These are phyloP conservation scores for Lavandula angustifolia DNA, from an alignment of 257 asterid genomes.

Conservation along the genomic window DNA sequence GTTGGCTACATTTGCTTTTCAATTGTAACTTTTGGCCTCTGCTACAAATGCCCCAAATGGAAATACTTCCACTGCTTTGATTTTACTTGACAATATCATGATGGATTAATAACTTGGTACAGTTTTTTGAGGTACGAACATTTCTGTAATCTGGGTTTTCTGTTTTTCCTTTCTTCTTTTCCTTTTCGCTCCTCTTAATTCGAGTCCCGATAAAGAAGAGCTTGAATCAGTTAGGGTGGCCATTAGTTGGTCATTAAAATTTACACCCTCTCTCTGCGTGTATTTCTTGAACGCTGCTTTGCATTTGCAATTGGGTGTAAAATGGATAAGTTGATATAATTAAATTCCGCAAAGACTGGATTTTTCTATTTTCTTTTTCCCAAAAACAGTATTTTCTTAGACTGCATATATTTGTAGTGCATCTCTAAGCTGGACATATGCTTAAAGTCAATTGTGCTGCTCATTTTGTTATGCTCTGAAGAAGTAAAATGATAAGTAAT, in stretches of 20 bases:
- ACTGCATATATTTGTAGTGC: neutral
- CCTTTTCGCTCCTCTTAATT: neutral
- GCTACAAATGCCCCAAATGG: too few species aligned
- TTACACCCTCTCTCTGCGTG: neutral
- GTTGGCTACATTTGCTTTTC: too few species aligned
- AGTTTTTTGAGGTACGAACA: neutral
- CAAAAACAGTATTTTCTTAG: neutral
- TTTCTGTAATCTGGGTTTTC: slow-evolving; percentile 1
- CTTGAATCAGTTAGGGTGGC: neutral
- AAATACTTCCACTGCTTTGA: too few species aligned
- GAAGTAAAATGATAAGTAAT: neutral
- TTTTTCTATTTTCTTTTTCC: neutral
- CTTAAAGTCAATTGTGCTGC: neutral
- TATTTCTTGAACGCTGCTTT: neutral
- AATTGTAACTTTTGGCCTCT: too few species aligned
- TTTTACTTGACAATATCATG: too few species aligned
- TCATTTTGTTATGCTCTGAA: neutral
- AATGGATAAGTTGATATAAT: slow-evolving; percentile 9
- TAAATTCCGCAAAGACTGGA: slow-evolving; percentile 10
- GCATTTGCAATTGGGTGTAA: neutral
- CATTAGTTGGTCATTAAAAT: neutral
- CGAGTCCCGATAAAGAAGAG: slow-evolving; percentile 23
- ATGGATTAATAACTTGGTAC: too few species aligned
- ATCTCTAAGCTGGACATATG: neutral
- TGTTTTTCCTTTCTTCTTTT: too few species aligned